Conservation (phyloP, 805 yeast genomes). For the Cyberlindnera samutprakarnensis region DNA sequence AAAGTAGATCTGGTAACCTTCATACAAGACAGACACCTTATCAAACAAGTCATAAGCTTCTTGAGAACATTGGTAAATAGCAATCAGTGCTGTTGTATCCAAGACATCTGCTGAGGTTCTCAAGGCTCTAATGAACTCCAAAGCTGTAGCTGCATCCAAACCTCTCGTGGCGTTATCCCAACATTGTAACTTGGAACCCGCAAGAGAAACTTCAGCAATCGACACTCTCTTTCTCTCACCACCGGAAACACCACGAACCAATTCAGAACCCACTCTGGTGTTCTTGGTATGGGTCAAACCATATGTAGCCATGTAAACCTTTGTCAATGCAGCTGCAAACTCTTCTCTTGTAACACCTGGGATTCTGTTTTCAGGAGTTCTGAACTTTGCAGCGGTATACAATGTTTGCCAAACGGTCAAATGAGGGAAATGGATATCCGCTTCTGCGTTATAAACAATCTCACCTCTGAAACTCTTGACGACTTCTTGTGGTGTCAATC, state of each 20-base stretch:
- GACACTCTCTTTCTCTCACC: slow-evolving; percentile 73
- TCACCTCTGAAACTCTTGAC: slow-evolving; percentile 48
- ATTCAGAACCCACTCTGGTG: slow-evolving; percentile 61
- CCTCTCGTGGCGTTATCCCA: slow-evolving; percentile 65
- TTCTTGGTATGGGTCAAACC: slow-evolving; percentile 47
- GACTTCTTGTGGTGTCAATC: slow-evolving; percentile 39
- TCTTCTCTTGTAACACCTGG: slow-evolving; percentile 41
- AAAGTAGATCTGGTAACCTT: slow-evolving; percentile 48
- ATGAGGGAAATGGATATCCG: slow-evolving; percentile 58
- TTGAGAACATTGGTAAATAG: slow-evolving; percentile 55
- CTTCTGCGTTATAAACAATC: slow-evolving; percentile 56
- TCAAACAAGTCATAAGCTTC: slow-evolving; percentile 48
- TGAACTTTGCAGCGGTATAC: slow-evolving; percentile 43
- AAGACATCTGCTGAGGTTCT: slow-evolving; percentile 42
- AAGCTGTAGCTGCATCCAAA: slow-evolving; percentile 54
- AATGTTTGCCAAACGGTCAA: slow-evolving; percentile 56
- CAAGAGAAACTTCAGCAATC: slow-evolving; percentile 52
- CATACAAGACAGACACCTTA: slow-evolving; percentile 45
- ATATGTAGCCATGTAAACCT: slow-evolving; percentile 46
- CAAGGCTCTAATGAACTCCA: slow-evolving; percentile 47
- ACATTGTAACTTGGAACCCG: slow-evolving; percentile 42
- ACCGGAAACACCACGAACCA: slow-evolving; percentile 66
- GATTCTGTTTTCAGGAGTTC: slow-evolving; percentile 51
- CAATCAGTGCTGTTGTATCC: slow-evolving; percentile 49
- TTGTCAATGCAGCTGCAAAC: slow-evolving; percentile 41